Evolutionary conservation across 2,329 filamentous ascomycete species (phyloP).

Genomic region (Xylariaceae sp.): DNA sequence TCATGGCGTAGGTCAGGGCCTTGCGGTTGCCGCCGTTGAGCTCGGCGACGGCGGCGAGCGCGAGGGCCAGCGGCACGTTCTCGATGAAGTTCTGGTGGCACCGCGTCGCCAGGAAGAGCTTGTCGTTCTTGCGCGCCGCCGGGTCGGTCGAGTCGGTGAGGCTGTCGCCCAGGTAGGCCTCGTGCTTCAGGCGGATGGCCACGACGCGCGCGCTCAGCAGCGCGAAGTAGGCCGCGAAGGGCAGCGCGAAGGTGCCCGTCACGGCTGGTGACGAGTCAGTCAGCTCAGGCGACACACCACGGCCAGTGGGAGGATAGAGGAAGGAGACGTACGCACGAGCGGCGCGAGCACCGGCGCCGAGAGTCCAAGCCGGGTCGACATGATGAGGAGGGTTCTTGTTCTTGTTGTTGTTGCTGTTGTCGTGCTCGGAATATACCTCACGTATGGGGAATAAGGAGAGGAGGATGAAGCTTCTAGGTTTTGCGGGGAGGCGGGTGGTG

Average conservation of each 20-base stretch:
- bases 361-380: slow-evolving; percentile 11
- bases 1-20: slow-evolving; percentile 15
- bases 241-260: slow-evolving; percentile 23
- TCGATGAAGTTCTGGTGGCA: slow-evolving; percentile 25
- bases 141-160: background rate
- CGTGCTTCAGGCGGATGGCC: slow-evolving; percentile 16
- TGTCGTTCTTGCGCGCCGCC: slow-evolving; percentile 9
- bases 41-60: slow-evolving; percentile 23
- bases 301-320: background rate
- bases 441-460: no score
- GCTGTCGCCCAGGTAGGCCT: slow-evolving; percentile 19
- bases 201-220: slow-evolving; percentile 23
- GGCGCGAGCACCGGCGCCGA: slow-evolving; percentile 11
- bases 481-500: no score
- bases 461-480: no score
- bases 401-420: background rate
- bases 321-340: slow-evolving; percentile 12
- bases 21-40: slow-evolving; percentile 24
- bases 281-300: no score
- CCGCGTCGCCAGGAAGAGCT: slow-evolving; percentile 19
- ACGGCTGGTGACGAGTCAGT: slow-evolving; percentile 15
- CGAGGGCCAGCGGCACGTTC: slow-evolving; percentile 24
- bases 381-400: slow-evolving; percentile 2
- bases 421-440: background rate
- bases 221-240: slow-evolving; percentile 25